A percentile compares a stretch with the other conserved stretches of the same genome.
These are phyloP conservation scores for Trichoderma brevicompactum DNA, from an alignment of 2,329 filamentous ascomycete species.

Conservation along the genomic window DNA sequence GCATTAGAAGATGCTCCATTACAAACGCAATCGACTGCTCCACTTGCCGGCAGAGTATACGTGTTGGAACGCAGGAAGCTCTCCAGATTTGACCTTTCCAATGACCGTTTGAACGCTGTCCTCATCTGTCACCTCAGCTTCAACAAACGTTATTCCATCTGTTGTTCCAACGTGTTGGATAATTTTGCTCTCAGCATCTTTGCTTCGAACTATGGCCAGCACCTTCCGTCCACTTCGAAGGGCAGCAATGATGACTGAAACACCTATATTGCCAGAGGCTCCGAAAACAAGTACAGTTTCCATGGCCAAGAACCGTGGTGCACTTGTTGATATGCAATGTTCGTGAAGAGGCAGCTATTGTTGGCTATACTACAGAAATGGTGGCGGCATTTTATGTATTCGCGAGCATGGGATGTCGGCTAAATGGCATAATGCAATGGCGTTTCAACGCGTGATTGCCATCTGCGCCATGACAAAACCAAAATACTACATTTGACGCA, in stretches of 20 bases:
- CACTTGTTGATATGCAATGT: too few relatives aligned
- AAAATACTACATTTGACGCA: neutral
- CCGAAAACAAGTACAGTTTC: neutral
- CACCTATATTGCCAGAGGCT: neutral
- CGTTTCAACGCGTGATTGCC: neutral
- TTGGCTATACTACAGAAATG: neutral
- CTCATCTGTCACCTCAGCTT: neutral
- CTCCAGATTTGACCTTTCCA: neutral
- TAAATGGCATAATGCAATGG: neutral
- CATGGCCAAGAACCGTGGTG: neutral
- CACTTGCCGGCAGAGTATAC: neutral
- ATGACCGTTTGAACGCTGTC: neutral
- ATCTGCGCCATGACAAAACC: neutral
- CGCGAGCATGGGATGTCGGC: too few relatives aligned
- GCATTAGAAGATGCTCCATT: neutral
- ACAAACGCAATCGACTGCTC: neutral
- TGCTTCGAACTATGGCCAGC: neutral
- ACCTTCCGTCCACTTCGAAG: neutral
- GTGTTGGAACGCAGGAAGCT: neutral
- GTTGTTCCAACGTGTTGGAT: neutral
- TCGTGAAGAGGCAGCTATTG: too few relatives aligned
- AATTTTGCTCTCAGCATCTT: neutral
- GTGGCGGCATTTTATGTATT: neutral
- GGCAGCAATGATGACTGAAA: neutral
- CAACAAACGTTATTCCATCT: neutral